Conservation (phyloP, 2,329 filamentous ascomycete genomes). For the Sclerotinia minor region DNA sequence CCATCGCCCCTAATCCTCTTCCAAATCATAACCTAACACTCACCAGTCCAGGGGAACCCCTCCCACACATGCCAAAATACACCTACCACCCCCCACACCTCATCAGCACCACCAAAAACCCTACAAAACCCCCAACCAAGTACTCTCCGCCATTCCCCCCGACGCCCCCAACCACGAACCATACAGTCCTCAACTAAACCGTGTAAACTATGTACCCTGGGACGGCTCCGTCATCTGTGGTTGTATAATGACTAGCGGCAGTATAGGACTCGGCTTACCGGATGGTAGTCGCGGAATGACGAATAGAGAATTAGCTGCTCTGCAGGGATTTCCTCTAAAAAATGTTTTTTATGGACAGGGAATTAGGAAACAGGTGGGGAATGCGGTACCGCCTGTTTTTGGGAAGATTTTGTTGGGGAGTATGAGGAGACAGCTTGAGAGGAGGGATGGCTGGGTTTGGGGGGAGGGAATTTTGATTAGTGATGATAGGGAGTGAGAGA, state of each 20-base stretch:
- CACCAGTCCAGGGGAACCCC: constrained; percentile 62
- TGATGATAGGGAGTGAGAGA: constrained; percentile 9
- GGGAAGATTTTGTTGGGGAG: constrained; percentile 44
- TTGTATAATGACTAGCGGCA: constrained; percentile 63
- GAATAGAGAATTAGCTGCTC: constrained; percentile 61
- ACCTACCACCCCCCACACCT: constrained; percentile 53
- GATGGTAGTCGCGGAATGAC: constrained; percentile 63
- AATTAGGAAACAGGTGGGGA: constrained; percentile 70
- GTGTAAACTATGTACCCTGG: constrained; percentile 42
- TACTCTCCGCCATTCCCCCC: constrained; percentile 30
- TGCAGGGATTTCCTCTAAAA: constrained; percentile 66
- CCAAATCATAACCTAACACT: constrained; percentile 5
- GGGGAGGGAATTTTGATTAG: not conserved
- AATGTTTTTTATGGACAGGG: constrained; percentile 54
- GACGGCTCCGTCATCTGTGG: constrained; percentile 50
- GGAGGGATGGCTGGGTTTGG: constrained; percentile 12
- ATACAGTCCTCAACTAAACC: not conserved
- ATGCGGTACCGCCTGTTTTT: constrained; percentile 68
- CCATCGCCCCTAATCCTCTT: too few species aligned
- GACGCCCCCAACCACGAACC: constrained; percentile 46
- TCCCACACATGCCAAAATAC: constrained; percentile 63
- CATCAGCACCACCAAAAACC: constrained; percentile 46
- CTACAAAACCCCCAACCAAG: constrained; percentile 47
- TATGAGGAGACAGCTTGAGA: constrained; percentile 26
- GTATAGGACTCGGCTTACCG: constrained; percentile 59